A percentile compares a stretch with the other conserved stretches of the same genome.
Conservation (phyloP, 1,139 yeast genomes). For the Sugiyamaella xylanicola region DNA sequence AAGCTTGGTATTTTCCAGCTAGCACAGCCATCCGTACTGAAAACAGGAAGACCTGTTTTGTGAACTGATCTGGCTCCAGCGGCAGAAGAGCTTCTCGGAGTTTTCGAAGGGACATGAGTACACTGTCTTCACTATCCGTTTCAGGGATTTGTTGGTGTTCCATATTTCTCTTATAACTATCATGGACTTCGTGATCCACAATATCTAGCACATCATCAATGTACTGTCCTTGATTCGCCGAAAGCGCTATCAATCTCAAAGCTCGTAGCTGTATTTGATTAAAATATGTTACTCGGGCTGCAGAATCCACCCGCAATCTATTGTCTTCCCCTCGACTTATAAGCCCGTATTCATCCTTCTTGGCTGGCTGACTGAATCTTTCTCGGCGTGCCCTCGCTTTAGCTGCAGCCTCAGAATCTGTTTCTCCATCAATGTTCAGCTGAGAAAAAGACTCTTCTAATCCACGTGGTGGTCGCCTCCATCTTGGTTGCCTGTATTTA, state of each 20-base stretch:
- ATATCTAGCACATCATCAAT: slow-evolving; percentile 12
- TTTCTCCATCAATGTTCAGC: not conserved
- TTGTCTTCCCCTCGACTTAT: slow-evolving; percentile 32
- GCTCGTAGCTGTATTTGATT: slow-evolving; percentile 19
- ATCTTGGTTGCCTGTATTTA: slow-evolving; percentile 16
- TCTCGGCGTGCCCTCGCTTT: slow-evolving; percentile 19
- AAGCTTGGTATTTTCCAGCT: slow-evolving; percentile 25
- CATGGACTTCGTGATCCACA: slow-evolving; percentile 4
- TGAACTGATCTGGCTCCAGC: slow-evolving; percentile 24
- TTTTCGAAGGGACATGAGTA: slow-evolving; percentile 28
- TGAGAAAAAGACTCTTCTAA: not conserved
- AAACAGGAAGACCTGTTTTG: slow-evolving; percentile 27
- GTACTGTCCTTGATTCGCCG: not conserved
- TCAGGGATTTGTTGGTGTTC: not conserved
- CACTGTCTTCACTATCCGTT: slow-evolving; percentile 20
- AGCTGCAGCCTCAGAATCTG: slow-evolving; percentile 15
- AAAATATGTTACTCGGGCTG: slow-evolving; percentile 23
- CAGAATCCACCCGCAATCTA: slow-evolving; percentile 21
- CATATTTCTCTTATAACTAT: slow-evolving; percentile 3
- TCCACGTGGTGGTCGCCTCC: slow-evolving; percentile 2
- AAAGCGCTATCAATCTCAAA: not conserved
- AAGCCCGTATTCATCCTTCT: slow-evolving; percentile 28
- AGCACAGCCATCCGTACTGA: slow-evolving; percentile 28
- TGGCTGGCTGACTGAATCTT: slow-evolving; percentile 19
- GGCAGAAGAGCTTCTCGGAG: slow-evolving; percentile 31